Conservation (phyloP, 192 early-diverging fungal species). For the Mortierella alpina region DNA sequence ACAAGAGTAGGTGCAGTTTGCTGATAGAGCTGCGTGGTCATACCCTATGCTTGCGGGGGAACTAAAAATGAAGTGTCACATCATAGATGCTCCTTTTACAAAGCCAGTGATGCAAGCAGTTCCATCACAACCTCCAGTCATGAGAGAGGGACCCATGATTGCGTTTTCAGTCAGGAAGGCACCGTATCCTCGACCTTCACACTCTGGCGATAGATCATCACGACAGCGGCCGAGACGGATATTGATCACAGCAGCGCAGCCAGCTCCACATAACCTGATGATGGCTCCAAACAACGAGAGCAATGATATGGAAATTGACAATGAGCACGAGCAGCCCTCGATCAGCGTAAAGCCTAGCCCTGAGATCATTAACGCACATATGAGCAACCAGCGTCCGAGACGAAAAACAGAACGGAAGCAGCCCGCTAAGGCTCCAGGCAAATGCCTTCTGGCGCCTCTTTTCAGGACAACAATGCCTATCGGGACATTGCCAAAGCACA, state of each 20-base stretch:
- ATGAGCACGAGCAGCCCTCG: background rate
- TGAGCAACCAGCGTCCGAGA: background rate
- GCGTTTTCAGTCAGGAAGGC: slow-evolving; percentile 29
- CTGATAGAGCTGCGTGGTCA: background rate
- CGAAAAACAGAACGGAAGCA: slow-evolving; percentile 17
- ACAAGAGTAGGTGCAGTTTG: slow-evolving; percentile 25
- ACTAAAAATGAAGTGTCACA: background rate
- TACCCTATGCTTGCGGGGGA: no score
- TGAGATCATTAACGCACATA: background rate
- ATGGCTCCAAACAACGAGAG: background rate
- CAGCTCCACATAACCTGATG: no score
- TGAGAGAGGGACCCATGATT: slow-evolving; percentile 18
- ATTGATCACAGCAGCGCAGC: background rate
- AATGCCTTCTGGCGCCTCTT: slow-evolving; percentile 18
- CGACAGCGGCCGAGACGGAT: background rate
- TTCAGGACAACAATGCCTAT: slow-evolving; percentile 26
- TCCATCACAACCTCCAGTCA: background rate
- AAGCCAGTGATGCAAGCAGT: background rate
- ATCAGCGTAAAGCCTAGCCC: background rate
- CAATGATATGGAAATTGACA: background rate
- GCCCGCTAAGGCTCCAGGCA: background rate
- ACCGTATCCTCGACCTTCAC: slow-evolving; percentile 3
- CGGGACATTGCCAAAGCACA: background rate
- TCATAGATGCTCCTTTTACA: slow-evolving; percentile 28
- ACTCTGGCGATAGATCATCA: background rate